Conservation (phyloP, 306 rosid genomes). For the Vigna angularis region DNA sequence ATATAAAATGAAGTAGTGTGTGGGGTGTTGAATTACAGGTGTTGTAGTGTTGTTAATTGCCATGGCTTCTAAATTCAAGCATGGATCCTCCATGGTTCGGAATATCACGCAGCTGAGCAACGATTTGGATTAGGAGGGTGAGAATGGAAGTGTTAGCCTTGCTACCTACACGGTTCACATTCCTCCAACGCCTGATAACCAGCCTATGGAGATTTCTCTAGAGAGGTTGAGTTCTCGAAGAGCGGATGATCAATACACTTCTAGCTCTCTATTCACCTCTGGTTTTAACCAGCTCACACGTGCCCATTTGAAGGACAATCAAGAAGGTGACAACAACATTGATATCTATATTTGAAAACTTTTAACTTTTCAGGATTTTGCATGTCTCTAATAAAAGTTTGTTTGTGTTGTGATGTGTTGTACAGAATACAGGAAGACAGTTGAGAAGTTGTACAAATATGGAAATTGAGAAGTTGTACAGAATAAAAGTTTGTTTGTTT, state of each 20-base stretch:
- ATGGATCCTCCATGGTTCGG: constrained; percentile 47
- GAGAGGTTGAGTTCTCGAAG: constrained; percentile 65
- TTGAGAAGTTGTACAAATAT: too few species aligned
- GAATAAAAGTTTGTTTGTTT: too few species aligned
- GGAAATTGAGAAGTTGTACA: too few species aligned
- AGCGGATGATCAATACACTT: constrained; percentile 71
- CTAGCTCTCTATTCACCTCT: constrained; percentile 72
- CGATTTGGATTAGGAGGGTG: constrained; percentile 58
- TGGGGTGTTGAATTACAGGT: constrained; percentile 47
- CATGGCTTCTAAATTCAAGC: constrained; percentile 50
- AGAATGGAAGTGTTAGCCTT: constrained; percentile 41
- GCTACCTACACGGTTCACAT: constrained; percentile 66
- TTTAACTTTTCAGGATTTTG: too few species aligned
- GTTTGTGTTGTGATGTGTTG: too few species aligned
- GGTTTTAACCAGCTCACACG: constrained; percentile 68
- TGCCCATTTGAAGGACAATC: constrained; percentile 69
- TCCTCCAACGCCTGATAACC: constrained; percentile 77
- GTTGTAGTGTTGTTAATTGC: not conserved
- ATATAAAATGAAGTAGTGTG: constrained; percentile 39
- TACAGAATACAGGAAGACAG: too few species aligned
- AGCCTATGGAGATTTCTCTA: constrained; percentile 59
- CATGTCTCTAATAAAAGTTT: too few species aligned
- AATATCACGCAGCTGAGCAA: constrained; percentile 50
- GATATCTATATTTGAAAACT: too few species aligned
- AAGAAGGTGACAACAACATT: too few species aligned